Evolutionary conservation across 805 yeast species (phyloP), one percentile per base, ranked within the genome.

Genomic region (Hanseniaspora guilliermondii): DNA sequence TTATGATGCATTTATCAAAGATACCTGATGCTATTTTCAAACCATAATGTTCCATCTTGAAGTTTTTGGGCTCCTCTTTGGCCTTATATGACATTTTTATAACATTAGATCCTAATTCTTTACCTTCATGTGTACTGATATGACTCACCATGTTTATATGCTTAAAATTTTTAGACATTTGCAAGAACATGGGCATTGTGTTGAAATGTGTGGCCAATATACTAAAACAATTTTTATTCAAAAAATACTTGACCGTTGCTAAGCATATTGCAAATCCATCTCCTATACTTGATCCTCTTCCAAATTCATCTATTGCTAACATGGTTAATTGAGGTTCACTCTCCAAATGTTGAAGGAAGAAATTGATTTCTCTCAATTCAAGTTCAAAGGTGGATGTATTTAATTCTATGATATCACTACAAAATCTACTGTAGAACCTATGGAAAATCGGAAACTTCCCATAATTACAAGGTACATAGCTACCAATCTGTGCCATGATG

Each of bases 401-500:
- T 11, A 64, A 50, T 40, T 68, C 71, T 19, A 60, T 53, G 4
- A 60, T 59, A 58, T 73, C 76, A 24, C 63, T 66, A 17, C 72
- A 65, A 0, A 72, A 62, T 39, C 76, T 60, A 0, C 76, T 70
- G 49, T 69, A 70, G 5, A 74, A 56, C 16, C 66, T 65, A 1
- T 63, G 60, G 53, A 68, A 74, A 2, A 76, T 65, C 3, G 72
- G 76, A 27, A 76, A 53, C 5, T 59, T 61, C 0, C 76, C 80
- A 57, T 62, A 65, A 4, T 67, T 68, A 9, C 79, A 77, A 0
- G 78, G 78, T 0, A 75, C 68, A 53, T 69, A 76, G 9, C 77
- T 73, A 0, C 85, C 85, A 30, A 79, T 73, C 60, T 81, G 85
- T 0, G 79, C 76, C 73, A 80, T 68, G 6, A 79, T 70, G 2